Percentiles rank a stretch among this genome's conserved stretches.
phyloP scores from a whole-genome alignment of 768 basidiomycete genomes.

The Ephemerocybe angulata region DNA sequence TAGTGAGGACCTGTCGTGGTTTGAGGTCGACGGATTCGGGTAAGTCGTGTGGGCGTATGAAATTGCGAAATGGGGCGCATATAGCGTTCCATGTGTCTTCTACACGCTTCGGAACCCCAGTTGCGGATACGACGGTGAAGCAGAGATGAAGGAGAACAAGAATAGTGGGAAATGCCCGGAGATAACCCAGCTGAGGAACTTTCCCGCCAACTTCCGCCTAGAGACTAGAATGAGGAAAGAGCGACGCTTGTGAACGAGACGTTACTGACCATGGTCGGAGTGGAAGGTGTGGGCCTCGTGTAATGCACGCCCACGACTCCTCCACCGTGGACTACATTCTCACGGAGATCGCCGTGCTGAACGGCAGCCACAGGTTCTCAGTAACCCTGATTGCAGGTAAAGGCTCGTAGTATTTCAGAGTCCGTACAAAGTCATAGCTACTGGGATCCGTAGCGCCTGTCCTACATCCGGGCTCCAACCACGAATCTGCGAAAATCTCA shows the following conservation, averaged over 20 bases:
- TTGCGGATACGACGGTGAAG: neutral
- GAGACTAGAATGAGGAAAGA: neutral
- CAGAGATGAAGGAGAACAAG: conserved; percentile 3
- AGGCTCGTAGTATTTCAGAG: neutral
- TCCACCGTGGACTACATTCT: neutral
- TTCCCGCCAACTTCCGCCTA: neutral
- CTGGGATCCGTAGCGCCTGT: no score
- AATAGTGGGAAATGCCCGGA: neutral
- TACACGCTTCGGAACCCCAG: neutral
- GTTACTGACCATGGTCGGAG: no score
- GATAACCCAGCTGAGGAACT: neutral
- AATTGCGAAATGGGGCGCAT: conserved; percentile 44
- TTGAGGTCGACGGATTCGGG: conserved; percentile 33
- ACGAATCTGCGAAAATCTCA: no score
- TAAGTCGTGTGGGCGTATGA: conserved; percentile 50
- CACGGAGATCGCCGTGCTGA: neutral
- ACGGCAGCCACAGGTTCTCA: neutral
- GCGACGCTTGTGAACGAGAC: neutral
- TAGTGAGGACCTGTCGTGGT: conserved; percentile 24
- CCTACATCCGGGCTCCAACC: no score
- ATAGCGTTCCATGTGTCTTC: neutral
- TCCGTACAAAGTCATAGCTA: no score
- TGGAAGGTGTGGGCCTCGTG: neutral
- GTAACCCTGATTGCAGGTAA: no score
- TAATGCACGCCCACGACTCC: no score